phyloP scores from a whole-genome alignment of 2,329 filamentous ascomycete genomes.

The Raffaelea albimanens region DNA sequence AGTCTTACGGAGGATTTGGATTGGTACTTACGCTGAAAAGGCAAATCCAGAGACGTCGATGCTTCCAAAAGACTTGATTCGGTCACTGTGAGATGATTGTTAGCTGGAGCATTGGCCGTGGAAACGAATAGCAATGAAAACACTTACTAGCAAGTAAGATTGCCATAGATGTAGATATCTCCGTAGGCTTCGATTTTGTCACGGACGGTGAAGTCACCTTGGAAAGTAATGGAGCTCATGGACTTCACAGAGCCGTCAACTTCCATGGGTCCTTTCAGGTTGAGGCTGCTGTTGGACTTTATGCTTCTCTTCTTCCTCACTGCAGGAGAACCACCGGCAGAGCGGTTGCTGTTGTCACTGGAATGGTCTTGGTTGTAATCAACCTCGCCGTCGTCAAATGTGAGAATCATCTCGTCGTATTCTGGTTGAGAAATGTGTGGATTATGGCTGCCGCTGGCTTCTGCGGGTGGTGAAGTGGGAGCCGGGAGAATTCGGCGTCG shows the following conservation, averaged over 20 bases:
- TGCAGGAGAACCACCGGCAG: slow-evolving; percentile 6
- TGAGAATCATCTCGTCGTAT: slow-evolving; percentile 11
- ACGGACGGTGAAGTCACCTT: slow-evolving; percentile 32
- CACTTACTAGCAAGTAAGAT: slow-evolving; percentile 32
- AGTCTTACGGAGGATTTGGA: not conserved
- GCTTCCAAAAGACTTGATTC: slow-evolving; percentile 37
- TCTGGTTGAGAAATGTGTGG: slow-evolving; percentile 5
- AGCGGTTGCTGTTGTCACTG: not conserved
- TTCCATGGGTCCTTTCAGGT: slow-evolving; percentile 34
- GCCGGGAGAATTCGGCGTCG: no score
- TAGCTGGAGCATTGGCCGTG: not conserved
- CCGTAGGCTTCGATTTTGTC: slow-evolving; percentile 38
- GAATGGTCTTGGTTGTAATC: slow-evolving; percentile 10
- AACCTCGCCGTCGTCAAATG: slow-evolving; percentile 9
- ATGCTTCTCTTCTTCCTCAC: slow-evolving; percentile 27
- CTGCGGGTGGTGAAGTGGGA: no score
- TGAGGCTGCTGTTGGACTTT: slow-evolving; percentile 30
- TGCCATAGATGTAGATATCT: slow-evolving; percentile 30
- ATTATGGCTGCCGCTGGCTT: not conserved
- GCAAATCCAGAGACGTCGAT: slow-evolving; percentile 30
- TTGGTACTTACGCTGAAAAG: slow-evolving; percentile 24
- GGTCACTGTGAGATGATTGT: slow-evolving; percentile 22
- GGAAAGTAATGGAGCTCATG: slow-evolving; percentile 32
- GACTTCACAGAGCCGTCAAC: slow-evolving; percentile 37
- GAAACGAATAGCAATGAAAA: not conserved